Base-by-base conservation (phyloP, 768 basidiomycete species). In the Asterophora parasitica region DNA sequence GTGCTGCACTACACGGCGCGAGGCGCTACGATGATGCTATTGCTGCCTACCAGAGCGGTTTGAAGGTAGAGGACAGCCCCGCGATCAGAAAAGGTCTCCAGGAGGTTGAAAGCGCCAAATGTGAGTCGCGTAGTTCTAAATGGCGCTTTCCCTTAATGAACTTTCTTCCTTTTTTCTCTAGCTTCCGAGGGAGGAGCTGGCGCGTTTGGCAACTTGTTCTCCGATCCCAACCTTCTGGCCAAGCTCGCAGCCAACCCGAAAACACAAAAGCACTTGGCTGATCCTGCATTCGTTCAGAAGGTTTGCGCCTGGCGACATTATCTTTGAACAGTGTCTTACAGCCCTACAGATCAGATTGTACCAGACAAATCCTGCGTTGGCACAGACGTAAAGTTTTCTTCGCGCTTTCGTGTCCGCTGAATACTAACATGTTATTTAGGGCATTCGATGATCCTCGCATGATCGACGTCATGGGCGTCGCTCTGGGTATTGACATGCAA, bases 401-500 rank as follows among this genome's bases (percentile, higher is more conserved):
- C 30, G 20, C 4, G 19, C 15, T 41, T 27, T 39, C 32, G 10
- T 47, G 33, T 43, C 15, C 30, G 10, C 45, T 41, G 9, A 39
- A 20, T 35, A 42, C 37, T 51, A 19, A 55, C 32, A 30, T 38
- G 31, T 19, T 54, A 35, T 56, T 15, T 54, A 81, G 78, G 37
- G 76, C 81, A 58, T 64, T 88, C 56, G 70, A 80, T 51, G 94
- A 97, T 66, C 82, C 94, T 30, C 81, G 94, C 49, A 92, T 96
- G 91, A 90, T 92, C 65, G 86, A 90, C 61, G 92, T 92, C 12
- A 73, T 97, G 36, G 94, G 94, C 50, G 94, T 83, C 9, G 77
- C 91, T 48, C 91, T 97, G 87, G 92, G 92, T 28, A 77, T 97
- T 56, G 92, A 97, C 67, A 79, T 97, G 68, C 83, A 89, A 66